Conservation (phyloP, 495 filamentous ascomycete species). For the Niebla homalea region DNA sequence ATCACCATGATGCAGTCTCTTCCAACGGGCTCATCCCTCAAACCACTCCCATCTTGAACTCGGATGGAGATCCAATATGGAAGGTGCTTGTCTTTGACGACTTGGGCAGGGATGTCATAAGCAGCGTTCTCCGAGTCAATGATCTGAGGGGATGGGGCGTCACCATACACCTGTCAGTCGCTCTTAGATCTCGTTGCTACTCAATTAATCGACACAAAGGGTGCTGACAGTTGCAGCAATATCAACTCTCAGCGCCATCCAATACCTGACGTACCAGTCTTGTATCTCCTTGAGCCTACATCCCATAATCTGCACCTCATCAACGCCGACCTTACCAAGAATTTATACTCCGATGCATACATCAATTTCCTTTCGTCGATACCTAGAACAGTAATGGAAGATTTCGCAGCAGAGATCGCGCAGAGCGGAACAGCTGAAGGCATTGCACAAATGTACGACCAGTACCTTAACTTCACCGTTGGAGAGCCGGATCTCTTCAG, state of each 20-base stretch:
- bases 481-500: slow-evolving; percentile 94
- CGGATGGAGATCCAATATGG: slow-evolving; percentile 75
- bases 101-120: slow-evolving; percentile 66
- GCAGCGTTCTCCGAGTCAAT: slow-evolving; percentile 85
- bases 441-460: slow-evolving; percentile 87
- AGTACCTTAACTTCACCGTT: slow-evolving; percentile 96
- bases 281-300: slow-evolving; percentile 90
- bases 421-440: slow-evolving; percentile 69
- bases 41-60: slow-evolving; percentile 67
- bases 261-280: slow-evolving; percentile 91
- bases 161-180: slow-evolving; percentile 78
- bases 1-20: slow-evolving; percentile 36
- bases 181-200: background rate
- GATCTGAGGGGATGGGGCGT: slow-evolving; percentile 87
- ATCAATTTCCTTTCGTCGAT: slow-evolving; percentile 96
- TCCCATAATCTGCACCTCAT: slow-evolving; percentile 66
- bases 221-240: slow-evolving; percentile 38
- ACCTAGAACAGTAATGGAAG: slow-evolving; percentile 82
- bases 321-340: slow-evolving; percentile 72
- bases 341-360: slow-evolving; percentile 85
- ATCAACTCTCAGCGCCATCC: slow-evolving; percentile 71
- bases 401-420: slow-evolving; percentile 83
- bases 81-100: slow-evolving; percentile 60
- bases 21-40: slow-evolving; percentile 51
- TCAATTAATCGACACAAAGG: background rate